Percentiles rank a stretch among this genome's conserved stretches.
phyloP scores from a whole-genome alignment of 2,329 filamentous ascomycete genomes.

The Tolypocladium amazonense region DNA sequence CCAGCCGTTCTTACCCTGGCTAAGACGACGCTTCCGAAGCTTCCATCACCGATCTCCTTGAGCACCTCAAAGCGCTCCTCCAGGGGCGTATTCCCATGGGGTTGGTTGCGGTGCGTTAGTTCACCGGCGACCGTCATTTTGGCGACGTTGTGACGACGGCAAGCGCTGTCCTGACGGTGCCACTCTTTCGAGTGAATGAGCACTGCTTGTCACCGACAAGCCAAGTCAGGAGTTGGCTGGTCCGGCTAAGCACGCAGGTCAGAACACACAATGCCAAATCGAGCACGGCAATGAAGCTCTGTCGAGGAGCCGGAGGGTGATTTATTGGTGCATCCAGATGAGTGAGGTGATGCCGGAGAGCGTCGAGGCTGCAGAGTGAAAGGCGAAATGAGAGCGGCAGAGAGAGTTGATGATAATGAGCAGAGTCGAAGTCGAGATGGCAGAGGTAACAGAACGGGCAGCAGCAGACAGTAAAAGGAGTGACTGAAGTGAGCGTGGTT shows the following conservation, averaged over 20 bases:
- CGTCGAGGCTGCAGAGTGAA: background rate
- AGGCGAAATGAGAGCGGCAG: constrained; percentile 2
- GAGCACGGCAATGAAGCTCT: constrained; percentile 19
- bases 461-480: constrained; percentile 21
- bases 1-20: constrained; percentile 87
- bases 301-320: constrained; percentile 20
- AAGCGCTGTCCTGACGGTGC: background rate
- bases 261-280: constrained; percentile 13
- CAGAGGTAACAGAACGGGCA: background rate
- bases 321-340: constrained; percentile 26
- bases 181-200: background rate
- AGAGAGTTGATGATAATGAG: constrained; percentile 1
- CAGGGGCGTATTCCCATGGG: constrained; percentile 52
- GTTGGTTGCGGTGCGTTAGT: constrained; percentile 56
- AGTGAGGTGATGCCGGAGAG: constrained; percentile 3
- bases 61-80: constrained; percentile 95
- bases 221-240: background rate
- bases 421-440: constrained; percentile 8
- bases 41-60: constrained; percentile 97
- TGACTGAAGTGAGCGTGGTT: constrained; percentile 28
- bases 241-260: constrained; percentile 5
- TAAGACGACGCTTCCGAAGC: constrained; percentile 91
- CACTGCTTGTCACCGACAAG: background rate
- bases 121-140: constrained; percentile 43
- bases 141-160: background rate